Evolutionary conservation across 1,284 basidiomycete genomes (phyloP), one percentile per base, ranked within the genome.

Genomic region (Takashimella tepidaria): DNA sequence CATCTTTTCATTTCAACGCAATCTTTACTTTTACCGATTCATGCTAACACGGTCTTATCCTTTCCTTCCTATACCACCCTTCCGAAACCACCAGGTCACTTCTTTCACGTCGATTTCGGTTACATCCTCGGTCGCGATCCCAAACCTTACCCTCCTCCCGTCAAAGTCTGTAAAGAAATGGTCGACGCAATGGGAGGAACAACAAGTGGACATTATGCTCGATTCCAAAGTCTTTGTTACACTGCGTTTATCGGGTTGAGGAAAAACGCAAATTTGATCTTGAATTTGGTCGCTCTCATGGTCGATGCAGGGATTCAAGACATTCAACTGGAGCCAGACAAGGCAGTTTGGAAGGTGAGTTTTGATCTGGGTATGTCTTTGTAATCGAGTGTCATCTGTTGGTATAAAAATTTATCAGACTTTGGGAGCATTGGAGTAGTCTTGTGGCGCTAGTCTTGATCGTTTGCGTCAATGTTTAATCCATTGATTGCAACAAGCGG

Each of bases 131-230:
- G 95, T 2, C 86, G 93, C 5, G 96, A 98, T 69, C 96, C 96
- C 0, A 98, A 99, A 72, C 92, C 93, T 0, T 97, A 96, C 70
- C 92, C 96, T 4, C 96, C 96, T 1, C 89, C 92, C 1, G 92
- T 98, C 64, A 99, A 99, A 75, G 89, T 99, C 24, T 96, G 92
- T 77, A 95, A 96, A 66, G 96, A 98, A 72, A 99, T 98, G 96
- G 92, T 98, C 1, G 96, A 99, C 68, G 93, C 89, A 6, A 97
- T 99, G 93, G 96, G 96, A 16, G 95, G 96, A 37, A 83, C 88
- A n/a, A 82, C 87, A 68, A 92, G 92, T 3, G 80, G 86, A 16
- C 92, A 96, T 70, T 96, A 98, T 73, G 83, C 84, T 23, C 86
- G 92, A 37, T 99, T 99, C 84, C 93, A 95, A 76, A 88, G 85